Percentiles rank a stretch among this genome's conserved stretches.
Conservation (phyloP, 352 stramenopile species). For the Phytopythium litorale region DNA sequence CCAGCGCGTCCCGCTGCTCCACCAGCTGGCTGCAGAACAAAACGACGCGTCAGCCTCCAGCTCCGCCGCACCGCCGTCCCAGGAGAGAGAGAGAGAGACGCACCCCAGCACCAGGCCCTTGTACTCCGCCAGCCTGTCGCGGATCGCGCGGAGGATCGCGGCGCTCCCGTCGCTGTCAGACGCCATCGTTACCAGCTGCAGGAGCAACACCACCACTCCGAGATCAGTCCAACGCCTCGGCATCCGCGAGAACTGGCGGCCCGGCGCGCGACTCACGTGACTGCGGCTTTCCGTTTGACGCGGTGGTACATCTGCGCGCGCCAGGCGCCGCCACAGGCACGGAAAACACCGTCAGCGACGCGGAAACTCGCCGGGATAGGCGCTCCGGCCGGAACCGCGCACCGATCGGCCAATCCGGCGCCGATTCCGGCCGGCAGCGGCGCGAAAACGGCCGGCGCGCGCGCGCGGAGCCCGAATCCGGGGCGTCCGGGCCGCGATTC, state of each 20-base stretch:
- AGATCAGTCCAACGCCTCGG: constrained; percentile 8
- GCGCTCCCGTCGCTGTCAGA: constrained; percentile 38
- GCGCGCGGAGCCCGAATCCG: not conserved
- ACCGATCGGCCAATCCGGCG: constrained; percentile 19
- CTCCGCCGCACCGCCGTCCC: not conserved
- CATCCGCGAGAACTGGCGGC: constrained; percentile 4
- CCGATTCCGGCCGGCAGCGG: constrained; percentile 10
- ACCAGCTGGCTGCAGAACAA: constrained; percentile 41
- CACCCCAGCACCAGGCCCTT: constrained; percentile 65
- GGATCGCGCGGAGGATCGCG: constrained; percentile 47
- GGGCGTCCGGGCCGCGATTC: not conserved
- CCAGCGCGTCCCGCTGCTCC: constrained; percentile 43
- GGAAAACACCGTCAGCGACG: not conserved
- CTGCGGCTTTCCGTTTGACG: constrained; percentile 12
- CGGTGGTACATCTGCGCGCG: constrained; percentile 19
- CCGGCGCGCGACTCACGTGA: constrained; percentile 10
- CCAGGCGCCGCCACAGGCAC: not conserved
- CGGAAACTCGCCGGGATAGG: not conserved
- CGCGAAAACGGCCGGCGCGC: constrained; percentile 8
- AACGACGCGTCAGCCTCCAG: not conserved
- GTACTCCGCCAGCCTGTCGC: constrained; percentile 70
- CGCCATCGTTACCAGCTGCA: constrained; percentile 52
- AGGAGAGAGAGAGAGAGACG: constrained; percentile 10
- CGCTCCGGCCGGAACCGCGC: not conserved
- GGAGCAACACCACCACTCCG: constrained; percentile 14